phyloP scores from a whole-genome alignment of 257 asterid genomes.

The Nicotiana benthamiana region DNA sequence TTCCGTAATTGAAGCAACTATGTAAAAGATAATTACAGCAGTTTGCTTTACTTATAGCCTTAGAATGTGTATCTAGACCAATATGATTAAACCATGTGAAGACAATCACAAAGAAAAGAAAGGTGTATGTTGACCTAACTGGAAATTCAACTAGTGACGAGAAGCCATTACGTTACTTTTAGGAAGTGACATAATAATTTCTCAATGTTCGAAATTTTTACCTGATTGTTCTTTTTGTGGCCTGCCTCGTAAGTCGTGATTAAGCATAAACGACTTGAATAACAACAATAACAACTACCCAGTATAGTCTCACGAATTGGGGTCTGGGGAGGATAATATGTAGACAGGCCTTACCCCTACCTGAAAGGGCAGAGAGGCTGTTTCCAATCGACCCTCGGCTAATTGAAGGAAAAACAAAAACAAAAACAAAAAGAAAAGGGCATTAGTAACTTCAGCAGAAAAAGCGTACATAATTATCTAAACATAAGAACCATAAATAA shows the following conservation, averaged over 20 bases:
- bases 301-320: no score
- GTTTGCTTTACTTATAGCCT: neutral
- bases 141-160: slow-evolving; percentile 5
- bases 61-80: neutral
- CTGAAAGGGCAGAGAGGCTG: no score
- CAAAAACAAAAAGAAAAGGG: no score
- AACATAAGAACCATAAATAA: no score
- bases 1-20: neutral
- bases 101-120: neutral
- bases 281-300: no score
- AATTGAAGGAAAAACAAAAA: no score
- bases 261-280: neutral
- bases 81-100: slow-evolving; percentile 12
- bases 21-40: neutral
- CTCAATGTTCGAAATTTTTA: neutral
- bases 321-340: no score
- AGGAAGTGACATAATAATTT: slow-evolving; percentile 10
- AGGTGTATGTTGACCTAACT: neutral
- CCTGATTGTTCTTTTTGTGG: neutral
- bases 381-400: no score
- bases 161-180: neutral
- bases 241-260: no score
- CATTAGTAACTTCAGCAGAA: no score
- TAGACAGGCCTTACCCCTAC: no score
- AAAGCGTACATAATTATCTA: no score